Evolutionary conservation across 2,329 filamentous ascomycete genomes (phyloP), one percentile per base, ranked within the genome.

Genomic region (Pseudogymnoascus sp.): DNA sequence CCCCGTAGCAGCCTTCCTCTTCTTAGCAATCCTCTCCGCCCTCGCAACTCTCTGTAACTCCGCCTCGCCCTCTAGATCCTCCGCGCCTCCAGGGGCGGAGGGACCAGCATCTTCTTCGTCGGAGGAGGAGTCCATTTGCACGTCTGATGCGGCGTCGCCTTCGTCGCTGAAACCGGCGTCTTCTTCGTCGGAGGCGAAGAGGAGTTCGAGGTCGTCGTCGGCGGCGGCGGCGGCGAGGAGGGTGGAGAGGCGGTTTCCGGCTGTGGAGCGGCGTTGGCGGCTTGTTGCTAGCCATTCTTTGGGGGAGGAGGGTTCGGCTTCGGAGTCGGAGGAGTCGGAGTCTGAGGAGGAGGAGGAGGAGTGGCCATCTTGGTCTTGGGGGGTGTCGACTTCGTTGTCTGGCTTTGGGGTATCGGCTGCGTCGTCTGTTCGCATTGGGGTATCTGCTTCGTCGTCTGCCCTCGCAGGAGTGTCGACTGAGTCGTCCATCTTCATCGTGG

Each of bases 121-220:
- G 0, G 86, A 90, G 0, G 91, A 96, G 12, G 89, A 93, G 71
- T 96, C 91, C 79, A 97, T 88, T 57, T 90, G 87, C 68, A 90
- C 86, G 72, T 97, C 93, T 1, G 88, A 90, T 10, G 81, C 82
- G 54, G 85, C 79, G 64, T 82, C 81, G 31, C 82, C 87, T 5
- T 81, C 84, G 70, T 92, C 88, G 62, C 85, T 86, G 75, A 93
- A 88, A 66, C 88, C 82, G 64, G 80, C 80, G 69, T 89, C 86
- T 64, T 88, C 80, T 64, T 85, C 90, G 65, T 88, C 86, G 72
- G 90, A 87, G 67, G 86, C 86, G 69, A 91, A 91, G n/a, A 91
- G 80, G 1, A 90, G 79, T 69, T 89, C 86, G n/a, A 91, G 81
- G 64, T 80, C 76, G 57, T 75, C 74, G 61, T 87, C 85, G 29